Percentiles rank a stretch among this genome's conserved stretches.
Conservation (phyloP, 2,329 filamentous ascomycete genomes). For the Bipolaris cookei region DNA sequence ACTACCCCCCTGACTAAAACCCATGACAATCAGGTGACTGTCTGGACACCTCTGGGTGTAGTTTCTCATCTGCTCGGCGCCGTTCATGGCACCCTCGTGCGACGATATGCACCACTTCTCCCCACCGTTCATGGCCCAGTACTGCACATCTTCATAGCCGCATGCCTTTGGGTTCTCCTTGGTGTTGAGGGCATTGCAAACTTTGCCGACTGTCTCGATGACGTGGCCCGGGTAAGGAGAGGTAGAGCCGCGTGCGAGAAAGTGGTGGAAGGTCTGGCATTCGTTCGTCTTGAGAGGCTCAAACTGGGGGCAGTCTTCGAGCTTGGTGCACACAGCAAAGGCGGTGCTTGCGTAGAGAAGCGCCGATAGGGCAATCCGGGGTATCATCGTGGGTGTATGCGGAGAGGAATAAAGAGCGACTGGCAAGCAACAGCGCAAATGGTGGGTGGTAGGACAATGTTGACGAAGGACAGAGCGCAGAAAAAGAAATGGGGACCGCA, state of each 20-base stretch:
- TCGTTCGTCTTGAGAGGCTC: conserved; percentile 32
- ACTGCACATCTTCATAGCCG: conserved; percentile 38
- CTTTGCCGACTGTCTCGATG: conserved; percentile 34
- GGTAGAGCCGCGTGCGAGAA: conserved; percentile 35
- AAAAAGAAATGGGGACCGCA: not conserved
- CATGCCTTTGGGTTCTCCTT: conserved; percentile 31
- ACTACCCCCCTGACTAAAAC: conserved; percentile 38
- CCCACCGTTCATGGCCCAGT: conserved; percentile 34
- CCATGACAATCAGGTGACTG: conserved; percentile 36
- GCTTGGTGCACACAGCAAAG: conserved; percentile 36
- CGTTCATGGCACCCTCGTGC: conserved; percentile 35
- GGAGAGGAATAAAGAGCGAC: conserved; percentile 12
- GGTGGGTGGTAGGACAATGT: not conserved
- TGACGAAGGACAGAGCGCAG: conserved; percentile 2
- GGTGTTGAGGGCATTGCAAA: conserved; percentile 34
- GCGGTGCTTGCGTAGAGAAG: conserved; percentile 25
- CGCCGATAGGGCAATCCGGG: conserved; percentile 24
- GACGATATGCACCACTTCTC: conserved; percentile 36
- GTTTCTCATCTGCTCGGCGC: conserved; percentile 36
- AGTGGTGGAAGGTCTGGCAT: conserved; percentile 36
- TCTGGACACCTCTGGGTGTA: conserved; percentile 37
- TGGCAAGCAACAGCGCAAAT: conserved; percentile 2
- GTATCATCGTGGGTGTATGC: conserved; percentile 26
- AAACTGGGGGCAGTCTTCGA: conserved; percentile 34
- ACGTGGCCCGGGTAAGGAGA: conserved; percentile 38